These are phyloP conservation scores for Sporothrix sp. DNA, from an alignment of 2,329 filamentous ascomycete genomes.

Conservation along the genomic window DNA sequence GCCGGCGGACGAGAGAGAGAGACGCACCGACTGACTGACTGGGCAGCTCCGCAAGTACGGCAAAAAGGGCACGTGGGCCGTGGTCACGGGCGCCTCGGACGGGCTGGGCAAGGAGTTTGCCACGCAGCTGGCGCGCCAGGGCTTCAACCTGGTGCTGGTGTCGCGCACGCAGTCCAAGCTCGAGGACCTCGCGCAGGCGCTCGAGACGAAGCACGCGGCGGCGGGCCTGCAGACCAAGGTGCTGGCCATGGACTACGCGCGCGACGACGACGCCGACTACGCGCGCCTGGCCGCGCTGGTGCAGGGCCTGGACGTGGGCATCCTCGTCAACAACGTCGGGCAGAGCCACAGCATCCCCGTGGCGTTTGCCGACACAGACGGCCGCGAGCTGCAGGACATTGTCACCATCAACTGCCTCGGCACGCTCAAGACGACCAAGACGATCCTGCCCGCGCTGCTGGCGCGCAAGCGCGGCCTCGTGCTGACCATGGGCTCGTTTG, in stretches of 20 bases:
- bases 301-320: slow-evolving; percentile 65
- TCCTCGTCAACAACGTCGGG: slow-evolving; percentile 95
- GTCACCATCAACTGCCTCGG: slow-evolving; percentile 91
- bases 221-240: slow-evolving; percentile 59
- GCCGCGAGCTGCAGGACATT: slow-evolving; percentile 77
- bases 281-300: slow-evolving; percentile 59
- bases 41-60: slow-evolving; percentile 81
- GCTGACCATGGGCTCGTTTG: slow-evolving; percentile 95
- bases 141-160: slow-evolving; percentile 90
- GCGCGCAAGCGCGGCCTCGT: slow-evolving; percentile 79
- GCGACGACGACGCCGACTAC: slow-evolving; percentile 73
- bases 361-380: slow-evolving; percentile 69
- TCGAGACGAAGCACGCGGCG: slow-evolving; percentile 57
- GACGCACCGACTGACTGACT: no score
- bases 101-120: slow-evolving; percentile 96
- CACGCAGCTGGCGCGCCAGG: slow-evolving; percentile 76
- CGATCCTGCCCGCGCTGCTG: slow-evolving; percentile 76
- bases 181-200: slow-evolving; percentile 62
- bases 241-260: slow-evolving; percentile 84
- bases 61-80: slow-evolving; percentile 83
- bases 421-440: slow-evolving; percentile 78
- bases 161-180: slow-evolving; percentile 95
- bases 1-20: no score
- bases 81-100: slow-evolving; percentile 91
- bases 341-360: slow-evolving; percentile 90